A percentile compares a stretch with the other conserved stretches of the same genome.
These are phyloP conservation scores for Jasminum sambac DNA, from an alignment of 257 asterid genomes.

Conservation along the genomic window DNA sequence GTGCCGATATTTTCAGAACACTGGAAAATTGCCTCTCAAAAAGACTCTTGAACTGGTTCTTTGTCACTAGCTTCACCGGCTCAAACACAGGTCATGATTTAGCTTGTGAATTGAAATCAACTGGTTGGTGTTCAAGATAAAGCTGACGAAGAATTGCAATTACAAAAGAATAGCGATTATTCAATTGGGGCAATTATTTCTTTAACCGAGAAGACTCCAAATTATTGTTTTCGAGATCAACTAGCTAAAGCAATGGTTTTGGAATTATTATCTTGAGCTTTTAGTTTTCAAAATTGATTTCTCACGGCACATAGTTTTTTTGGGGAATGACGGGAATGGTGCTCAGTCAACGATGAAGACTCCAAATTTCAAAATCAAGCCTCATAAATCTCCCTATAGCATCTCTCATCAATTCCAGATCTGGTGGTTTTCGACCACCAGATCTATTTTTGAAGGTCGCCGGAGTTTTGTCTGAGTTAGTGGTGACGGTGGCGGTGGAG, in stretches of 20 bases:
- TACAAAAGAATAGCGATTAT: too few species aligned
- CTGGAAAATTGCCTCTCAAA: conserved; percentile 74
- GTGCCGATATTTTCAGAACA: conserved; percentile 42
- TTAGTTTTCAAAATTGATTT: conserved; percentile 26
- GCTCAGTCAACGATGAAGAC: conserved; percentile 32
- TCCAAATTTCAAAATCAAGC: conserved; percentile 24
- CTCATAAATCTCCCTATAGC: conserved; percentile 1
- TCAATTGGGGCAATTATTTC: too few species aligned
- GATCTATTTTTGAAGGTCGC: too few species aligned
- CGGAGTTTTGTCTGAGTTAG: too few species aligned
- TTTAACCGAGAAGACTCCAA: conserved; percentile 65
- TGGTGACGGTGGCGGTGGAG: too few species aligned
- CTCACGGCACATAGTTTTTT: conserved; percentile 17
- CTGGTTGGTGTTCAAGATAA: too few species aligned
- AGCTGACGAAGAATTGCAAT: too few species aligned
- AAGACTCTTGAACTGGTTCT: conserved; percentile 74
- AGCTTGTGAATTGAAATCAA: conserved; percentile 47
- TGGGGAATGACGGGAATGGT: neutral
- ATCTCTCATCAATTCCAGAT: neutral
- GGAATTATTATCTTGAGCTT: neutral
- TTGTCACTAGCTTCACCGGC: conserved; percentile 52
- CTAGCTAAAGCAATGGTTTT: conserved; percentile 13
- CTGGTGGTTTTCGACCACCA: too few species aligned
- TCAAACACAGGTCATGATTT: conserved; percentile 42
- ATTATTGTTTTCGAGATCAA: conserved; percentile 4